Conservation (phyloP, 768 basidiomycete genomes). For the Mycena pura region DNA sequence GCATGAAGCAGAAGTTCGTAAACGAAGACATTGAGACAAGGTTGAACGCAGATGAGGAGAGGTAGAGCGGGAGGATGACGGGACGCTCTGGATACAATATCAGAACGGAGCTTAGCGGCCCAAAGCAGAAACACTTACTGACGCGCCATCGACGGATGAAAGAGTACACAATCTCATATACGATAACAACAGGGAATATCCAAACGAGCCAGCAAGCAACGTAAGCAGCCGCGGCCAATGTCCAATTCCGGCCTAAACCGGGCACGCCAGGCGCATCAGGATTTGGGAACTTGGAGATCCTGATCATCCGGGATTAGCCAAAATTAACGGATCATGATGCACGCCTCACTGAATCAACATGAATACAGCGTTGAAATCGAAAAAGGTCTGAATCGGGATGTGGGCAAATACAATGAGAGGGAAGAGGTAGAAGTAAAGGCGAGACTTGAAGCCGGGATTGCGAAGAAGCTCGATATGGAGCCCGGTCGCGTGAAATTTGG, state of each 20-base stretch:
- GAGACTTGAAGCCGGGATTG: conserved; percentile 60
- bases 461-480: conserved; percentile 74
- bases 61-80: conserved; percentile 80
- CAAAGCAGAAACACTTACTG: conserved; percentile 59
- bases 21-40: conserved; percentile 81
- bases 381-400: conserved; percentile 78
- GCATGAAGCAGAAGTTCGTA: conserved; percentile 84
- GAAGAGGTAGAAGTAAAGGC: conserved; percentile 70
- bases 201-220: conserved; percentile 81
- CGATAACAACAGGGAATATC: conserved; percentile 72
- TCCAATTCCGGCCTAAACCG: conserved; percentile 80
- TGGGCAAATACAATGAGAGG: conserved; percentile 77
- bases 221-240: conserved; percentile 83
- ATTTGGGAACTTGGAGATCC: conserved; percentile 78
- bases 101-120: conserved; percentile 6
- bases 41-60: conserved; percentile 80
- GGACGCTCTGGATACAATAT: conserved; percentile 69
- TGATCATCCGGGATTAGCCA: conserved; percentile 34
- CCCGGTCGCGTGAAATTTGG: conserved; percentile 69
- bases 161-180: conserved; percentile 81
- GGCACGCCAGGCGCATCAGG: conserved; percentile 72
- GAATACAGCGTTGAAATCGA: conserved; percentile 90
- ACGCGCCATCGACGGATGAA: conserved; percentile 79
- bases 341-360: conserved; percentile 78
- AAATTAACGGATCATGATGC: conserved; percentile 10